Evolutionary conservation across 306 rosid species (phyloP), one percentile per base, ranked within the genome.

Genomic region (Ochetophila trinervis): DNA sequence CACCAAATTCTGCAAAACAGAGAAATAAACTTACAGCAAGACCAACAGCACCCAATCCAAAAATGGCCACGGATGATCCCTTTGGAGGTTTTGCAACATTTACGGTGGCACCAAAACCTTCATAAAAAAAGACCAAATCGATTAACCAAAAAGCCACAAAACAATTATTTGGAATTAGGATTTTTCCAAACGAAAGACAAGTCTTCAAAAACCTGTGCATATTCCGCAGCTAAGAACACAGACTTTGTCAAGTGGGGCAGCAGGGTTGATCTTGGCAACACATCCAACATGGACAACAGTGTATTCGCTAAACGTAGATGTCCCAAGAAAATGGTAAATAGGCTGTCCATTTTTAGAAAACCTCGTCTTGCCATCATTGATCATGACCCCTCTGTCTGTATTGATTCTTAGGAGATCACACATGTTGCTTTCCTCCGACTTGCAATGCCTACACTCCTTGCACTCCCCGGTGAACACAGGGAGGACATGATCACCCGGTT

Each of bases 391-490:
- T 16, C 95, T 63, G 36, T 92, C 98, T 1, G 98, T 87, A 70
- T 92, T 89, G 82, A 92, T 89, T 76, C 98, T 78, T 1, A 92
- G 84, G 2, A 87, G 89, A 34, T 92, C 93, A 60, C 98, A 92
- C 96, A 92, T 80, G 87, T 92, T 92, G 82, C 98, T 89, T 57
- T 92, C 98, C 63, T 84, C 93, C 1, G 96, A 89, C 63, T 84
- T 75, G 48, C 98, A 92, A 67, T 89, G 98, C 17, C 53, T 17
- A 61, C 98, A 92, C n/a, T 89, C 95, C 65, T 83, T 84, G 55
- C 98, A 92, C 61, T 92, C 98, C 14, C 98, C 98, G 0, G 95
- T 92, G 86, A 92, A 92, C 20, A 89, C 91, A 0, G 96, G 96
- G 13, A 92, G 98, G 37, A 88, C 98, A 49, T 92, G 95, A 19